Evolutionary conservation across 2,329 filamentous ascomycete species (phyloP), one percentile per base, ranked within the genome.

Genomic region (Colletotrichum sp.): DNA sequence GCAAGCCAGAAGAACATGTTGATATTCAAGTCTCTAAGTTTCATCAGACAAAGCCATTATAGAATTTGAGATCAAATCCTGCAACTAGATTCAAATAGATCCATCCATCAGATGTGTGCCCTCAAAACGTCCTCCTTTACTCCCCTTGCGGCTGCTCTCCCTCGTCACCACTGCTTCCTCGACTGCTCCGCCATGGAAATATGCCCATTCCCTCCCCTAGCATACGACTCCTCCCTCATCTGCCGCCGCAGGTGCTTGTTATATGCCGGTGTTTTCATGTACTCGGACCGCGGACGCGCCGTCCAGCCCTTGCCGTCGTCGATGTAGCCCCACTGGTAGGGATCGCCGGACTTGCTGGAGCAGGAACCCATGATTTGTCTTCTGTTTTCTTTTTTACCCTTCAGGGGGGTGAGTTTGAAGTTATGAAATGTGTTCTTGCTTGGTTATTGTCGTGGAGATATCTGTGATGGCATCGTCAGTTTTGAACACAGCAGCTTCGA

Each of bases 271-370:
- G 75, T 70, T 43, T 36, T 43, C 75, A 74, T 74, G 71, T 77
- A 77, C 55, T 77, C 66, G 34, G 71, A 74, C 66, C 70, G 65
- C 14, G 60, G 75, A 1, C 75, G 75, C 48, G 71, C 75, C 16
- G 75, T 74, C 75, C 75, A 77, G 39, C 75, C 75, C 26, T 74
- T 52, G 39, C 71, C 71, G 67, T 77, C 75, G 36, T 77, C 75
- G 26, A 77, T 70, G 63, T 77, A 77, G 8, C 75, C 75, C 71
- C 71, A 77, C 67, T 64, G 68, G 26, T 69, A 18, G 55, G 52
- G 57, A 30, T 69, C 67, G 55, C 67, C 67, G 28, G 12, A 16
- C 32, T 59, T 69, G 67, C 67, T 69, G 2, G n/a, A 34, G 21
- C 21, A 60, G 34, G 32, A 39, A 28, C 67, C 67, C 67, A 69